These are phyloP conservation scores for Ceratocystis smalleyi DNA, from an alignment of 2,329 filamentous ascomycete species.

Conservation along the genomic window DNA sequence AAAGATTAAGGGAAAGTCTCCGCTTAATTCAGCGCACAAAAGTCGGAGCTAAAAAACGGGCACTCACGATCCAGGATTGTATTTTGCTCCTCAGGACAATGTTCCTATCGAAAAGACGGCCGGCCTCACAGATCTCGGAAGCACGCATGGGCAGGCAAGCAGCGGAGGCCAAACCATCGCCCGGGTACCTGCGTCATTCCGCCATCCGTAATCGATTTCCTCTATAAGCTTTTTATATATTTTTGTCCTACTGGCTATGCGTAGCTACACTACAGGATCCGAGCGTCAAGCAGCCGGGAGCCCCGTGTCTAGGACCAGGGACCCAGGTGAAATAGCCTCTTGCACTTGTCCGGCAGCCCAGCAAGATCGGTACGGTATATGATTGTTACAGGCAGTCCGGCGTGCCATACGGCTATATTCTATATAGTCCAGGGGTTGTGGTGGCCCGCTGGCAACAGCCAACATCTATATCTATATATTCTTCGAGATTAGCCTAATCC, in stretches of 20 bases:
- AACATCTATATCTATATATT: neutral
- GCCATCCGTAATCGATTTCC: neutral
- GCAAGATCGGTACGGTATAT: neutral
- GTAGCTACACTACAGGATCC: neutral
- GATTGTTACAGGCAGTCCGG: neutral
- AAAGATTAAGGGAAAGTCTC: neutral
- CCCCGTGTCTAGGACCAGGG: neutral
- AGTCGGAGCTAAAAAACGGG: neutral
- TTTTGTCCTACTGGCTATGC: neutral
- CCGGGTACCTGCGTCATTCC: neutral
- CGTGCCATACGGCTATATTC: too few species aligned
- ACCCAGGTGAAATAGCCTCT: neutral
- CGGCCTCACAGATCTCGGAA: neutral
- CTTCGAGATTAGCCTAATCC: neutral
- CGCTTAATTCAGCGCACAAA: neutral
- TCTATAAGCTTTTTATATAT: neutral
- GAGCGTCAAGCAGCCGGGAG: neutral
- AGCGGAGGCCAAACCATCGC: neutral
- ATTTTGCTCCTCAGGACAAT: too few species aligned
- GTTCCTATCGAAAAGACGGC: neutral
- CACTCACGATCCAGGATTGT: neutral
- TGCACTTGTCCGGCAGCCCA: neutral
- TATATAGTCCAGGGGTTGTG: neutral
- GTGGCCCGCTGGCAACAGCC: neutral
- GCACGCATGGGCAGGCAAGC: neutral